Base-by-base conservation (phyloP, 371 early-diverging fungal genomes). In the Haplosporangium sp. region DNA sequence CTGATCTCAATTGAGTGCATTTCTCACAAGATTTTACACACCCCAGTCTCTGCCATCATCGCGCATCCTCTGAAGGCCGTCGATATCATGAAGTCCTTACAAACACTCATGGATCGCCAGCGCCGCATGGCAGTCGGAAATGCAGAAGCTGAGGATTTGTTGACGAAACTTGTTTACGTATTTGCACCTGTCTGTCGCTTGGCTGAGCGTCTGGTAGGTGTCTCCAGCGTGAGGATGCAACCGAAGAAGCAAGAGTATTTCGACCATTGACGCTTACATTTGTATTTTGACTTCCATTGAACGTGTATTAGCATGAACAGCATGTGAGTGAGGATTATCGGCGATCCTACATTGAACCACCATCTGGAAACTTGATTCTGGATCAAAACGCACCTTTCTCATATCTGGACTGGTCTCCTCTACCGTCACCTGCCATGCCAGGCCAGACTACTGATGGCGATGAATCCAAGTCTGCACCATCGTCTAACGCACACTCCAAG, bases 101-200 rank as follows among this genome's bases (percentile, higher is more conserved):
- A 90, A 53, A 82, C 84, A 5, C 67, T 90, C 10, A 84, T 84
- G 83, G 84, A 85, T 47, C 73, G 83, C 41, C 87, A 86, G 56
- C 70, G 84, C 36, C 66, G 82, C 14, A 80, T 85, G 77, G 81
- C 86, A 10, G 86, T 87, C 5, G 86, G 83, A 1, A 83, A 86
- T 58, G 80, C 86, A 7, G 86, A 83, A 45, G 87, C 84, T 1
- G 85, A 86, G 43, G 90, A 88, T 18, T 59, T 90, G 13, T 41
- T 91, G 41, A 83, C 84, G 7, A 83, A 85, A 59, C 67, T 90
- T 9, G 73, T 88, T 2, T 91, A 84, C 68, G 83, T 85, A 1
- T 89, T 88, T 79, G 82, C 90, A 1, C 87, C 90, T 11, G 87
- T 90, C 12, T 81, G 86, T 18, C 82, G 90, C 48, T 51, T 87